These are phyloP conservation scores for Volvox reticuliferus DNA, from an alignment of 139 green algal genomes.

Conservation along the genomic window DNA sequence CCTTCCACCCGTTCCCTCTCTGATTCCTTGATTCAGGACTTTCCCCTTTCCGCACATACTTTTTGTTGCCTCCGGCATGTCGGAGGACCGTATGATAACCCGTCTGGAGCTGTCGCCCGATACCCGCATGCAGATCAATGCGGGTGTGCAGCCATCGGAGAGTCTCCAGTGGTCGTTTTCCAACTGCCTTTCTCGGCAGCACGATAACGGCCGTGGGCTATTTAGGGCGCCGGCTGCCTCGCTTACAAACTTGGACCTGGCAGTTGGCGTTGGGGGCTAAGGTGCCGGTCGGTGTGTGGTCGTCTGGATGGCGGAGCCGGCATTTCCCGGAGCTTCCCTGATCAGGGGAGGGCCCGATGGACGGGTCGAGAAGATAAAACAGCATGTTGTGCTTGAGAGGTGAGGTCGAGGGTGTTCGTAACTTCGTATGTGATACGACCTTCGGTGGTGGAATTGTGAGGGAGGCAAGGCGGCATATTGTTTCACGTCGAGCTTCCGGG, in stretches of 20 bases:
- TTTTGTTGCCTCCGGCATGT: too few relatives aligned
- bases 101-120: too few relatives aligned
- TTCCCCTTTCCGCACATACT: too few relatives aligned
- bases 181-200: slow-evolving; percentile 32
- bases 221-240: not conserved
- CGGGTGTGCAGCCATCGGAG: slow-evolving; percentile 54
- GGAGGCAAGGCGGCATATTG: not conserved
- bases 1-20: too few relatives aligned
- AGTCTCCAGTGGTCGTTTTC: slow-evolving; percentile 62
- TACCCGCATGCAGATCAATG: slow-evolving; percentile 43
- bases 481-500: too few relatives aligned
- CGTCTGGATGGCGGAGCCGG: slow-evolving; percentile 36
- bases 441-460: not conserved
- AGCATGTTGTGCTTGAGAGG: slow-evolving; percentile 43
- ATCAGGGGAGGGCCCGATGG: not conserved
- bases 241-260: slow-evolving; percentile 20
- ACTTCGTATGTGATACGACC: not conserved
- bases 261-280: slow-evolving; percentile 4
- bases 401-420: not conserved
- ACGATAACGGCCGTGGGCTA: slow-evolving; percentile 5
- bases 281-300: not conserved
- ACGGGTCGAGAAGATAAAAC: not conserved
- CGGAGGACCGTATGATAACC: too few relatives aligned
- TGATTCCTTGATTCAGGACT: too few relatives aligned
- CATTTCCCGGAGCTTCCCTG: not conserved